Base-by-base conservation (phyloP, 768 basidiomycete species). In the Pluteus cervinus region DNA sequence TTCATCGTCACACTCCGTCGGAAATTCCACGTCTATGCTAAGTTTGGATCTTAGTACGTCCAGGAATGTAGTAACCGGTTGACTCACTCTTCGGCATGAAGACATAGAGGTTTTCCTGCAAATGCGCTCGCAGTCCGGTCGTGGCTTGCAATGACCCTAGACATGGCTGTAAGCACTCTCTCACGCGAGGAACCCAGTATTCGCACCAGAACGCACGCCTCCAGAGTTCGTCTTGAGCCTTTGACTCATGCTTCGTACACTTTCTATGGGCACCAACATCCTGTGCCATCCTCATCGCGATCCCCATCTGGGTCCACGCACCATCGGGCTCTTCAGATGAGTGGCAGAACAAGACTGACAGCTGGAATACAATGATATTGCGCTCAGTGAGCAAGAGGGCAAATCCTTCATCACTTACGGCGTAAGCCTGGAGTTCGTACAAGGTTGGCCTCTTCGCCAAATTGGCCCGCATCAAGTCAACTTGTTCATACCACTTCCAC, bases 41-140 rank as follows among this genome's bases (percentile, higher is more conserved):
- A 11, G 23, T n/a, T n/a, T 28, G 37, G 16, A 25, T 23, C 15
- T 23, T 25, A 29, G 33, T 14, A 4, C 11, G 1, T 10, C 4
- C 12, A 36, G 29, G 20, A 23, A 33, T 16, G 16, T 7, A 14
- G 8, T 24, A 32, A 18, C 3, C 39, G 28, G n/a, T 16, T 17
- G 29, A 66, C 75, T 46, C 51, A 79, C 78, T 86, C 85, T 53
- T 84, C 83, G 45, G 87, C 85, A 38, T 82, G 79, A 4, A 88
- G 63, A 3, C 75, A 75, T 49, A 79, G 74, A 2, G 82, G 79
- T n/a, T 86, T 66, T 1, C 87, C 87, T 18, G 80, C 65, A 7
- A 64, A 60, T 0, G 68, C 57, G 31, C 75, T 73, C 16, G 65
- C 46, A 16, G 60, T 41, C 36, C 75, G 53, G 47, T 81, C 77